Conservation (phyloP, 768 basidiomycete species). For the Mrakia hoshinonis region DNA sequence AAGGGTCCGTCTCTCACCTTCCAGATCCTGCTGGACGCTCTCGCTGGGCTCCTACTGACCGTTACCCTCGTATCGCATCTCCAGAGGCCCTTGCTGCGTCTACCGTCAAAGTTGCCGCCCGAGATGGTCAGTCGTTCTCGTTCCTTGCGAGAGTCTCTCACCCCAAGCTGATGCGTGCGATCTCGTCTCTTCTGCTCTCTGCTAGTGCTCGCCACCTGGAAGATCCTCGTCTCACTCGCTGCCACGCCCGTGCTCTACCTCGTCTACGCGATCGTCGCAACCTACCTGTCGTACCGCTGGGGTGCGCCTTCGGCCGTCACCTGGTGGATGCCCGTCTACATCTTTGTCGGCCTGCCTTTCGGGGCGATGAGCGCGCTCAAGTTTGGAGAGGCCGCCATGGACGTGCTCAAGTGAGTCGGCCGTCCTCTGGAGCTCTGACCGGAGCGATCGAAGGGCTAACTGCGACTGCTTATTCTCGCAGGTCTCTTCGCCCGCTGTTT, state of each 20-base stretch:
- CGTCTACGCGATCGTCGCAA: slow-evolving; percentile 72
- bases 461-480: too few relatives aligned
- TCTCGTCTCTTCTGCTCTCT: too few relatives aligned
- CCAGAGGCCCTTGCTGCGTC: slow-evolving; percentile 92
- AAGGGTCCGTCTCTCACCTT: slow-evolving; percentile 51
- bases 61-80: neutral
- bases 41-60: neutral
- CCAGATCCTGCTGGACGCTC: neutral
- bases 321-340: slow-evolving; percentile 67
- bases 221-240: slow-evolving; percentile 87
- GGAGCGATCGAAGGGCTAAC: too few relatives aligned
- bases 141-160: too few relatives aligned
- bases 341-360: slow-evolving; percentile 66
- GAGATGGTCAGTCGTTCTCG: slow-evolving; percentile 53
- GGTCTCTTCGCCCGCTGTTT: slow-evolving; percentile 80
- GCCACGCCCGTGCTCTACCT: slow-evolving; percentile 76
- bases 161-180: too few relatives aligned
- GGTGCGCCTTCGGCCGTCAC: slow-evolving; percentile 56
- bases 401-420: slow-evolving; percentile 74
- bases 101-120: slow-evolving; percentile 86
- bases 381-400: slow-evolving; percentile 96
- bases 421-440: neutral
- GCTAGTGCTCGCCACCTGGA: slow-evolving; percentile 82
- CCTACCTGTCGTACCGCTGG: slow-evolving; percentile 60
- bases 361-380: slow-evolving; percentile 89